phyloP scores from a whole-genome alignment of 2,329 filamentous ascomycete species.

The Tricladium varicosporioides region DNA sequence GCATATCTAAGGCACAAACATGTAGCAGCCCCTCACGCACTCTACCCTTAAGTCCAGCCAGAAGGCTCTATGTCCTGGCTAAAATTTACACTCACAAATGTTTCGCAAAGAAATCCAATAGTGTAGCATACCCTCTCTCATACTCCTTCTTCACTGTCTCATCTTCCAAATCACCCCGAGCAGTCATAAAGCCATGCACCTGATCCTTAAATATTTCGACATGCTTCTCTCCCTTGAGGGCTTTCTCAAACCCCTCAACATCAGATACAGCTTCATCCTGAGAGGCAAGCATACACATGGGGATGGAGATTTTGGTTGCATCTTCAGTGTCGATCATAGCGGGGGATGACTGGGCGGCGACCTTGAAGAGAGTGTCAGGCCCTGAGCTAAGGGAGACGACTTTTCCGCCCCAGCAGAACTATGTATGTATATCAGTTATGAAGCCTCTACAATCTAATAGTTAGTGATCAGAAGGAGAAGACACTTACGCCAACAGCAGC shows the following conservation, averaged over 20 bases:
- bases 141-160: constrained; percentile 46
- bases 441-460: too few relatives aligned
- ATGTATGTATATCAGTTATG: not conserved
- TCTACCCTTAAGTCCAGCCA: too few relatives aligned
- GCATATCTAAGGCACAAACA: too few relatives aligned
- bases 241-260: constrained; percentile 43
- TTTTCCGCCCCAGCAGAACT: constrained; percentile 36
- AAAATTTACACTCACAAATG: constrained; percentile 35
- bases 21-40: too few relatives aligned
- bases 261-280: constrained; percentile 55
- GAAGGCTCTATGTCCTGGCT: too few relatives aligned
- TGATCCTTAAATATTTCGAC: constrained; percentile 50
- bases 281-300: constrained; percentile 62
- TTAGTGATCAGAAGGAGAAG: not conserved
- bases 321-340: constrained; percentile 65
- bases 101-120: constrained; percentile 43
- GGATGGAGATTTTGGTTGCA: constrained; percentile 57
- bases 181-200: constrained; percentile 60
- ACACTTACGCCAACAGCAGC: constrained; percentile 26
- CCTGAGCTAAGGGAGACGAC: constrained; percentile 25
- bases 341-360: constrained; percentile 53
- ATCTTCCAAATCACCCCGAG: constrained; percentile 46
- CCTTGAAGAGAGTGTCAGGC: constrained; percentile 45
- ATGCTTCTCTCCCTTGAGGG: constrained; percentile 42
- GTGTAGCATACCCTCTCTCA: constrained; percentile 45